Conservation (phyloP, 345 rosid genomes). For the Stellera chamaejasme region DNA sequence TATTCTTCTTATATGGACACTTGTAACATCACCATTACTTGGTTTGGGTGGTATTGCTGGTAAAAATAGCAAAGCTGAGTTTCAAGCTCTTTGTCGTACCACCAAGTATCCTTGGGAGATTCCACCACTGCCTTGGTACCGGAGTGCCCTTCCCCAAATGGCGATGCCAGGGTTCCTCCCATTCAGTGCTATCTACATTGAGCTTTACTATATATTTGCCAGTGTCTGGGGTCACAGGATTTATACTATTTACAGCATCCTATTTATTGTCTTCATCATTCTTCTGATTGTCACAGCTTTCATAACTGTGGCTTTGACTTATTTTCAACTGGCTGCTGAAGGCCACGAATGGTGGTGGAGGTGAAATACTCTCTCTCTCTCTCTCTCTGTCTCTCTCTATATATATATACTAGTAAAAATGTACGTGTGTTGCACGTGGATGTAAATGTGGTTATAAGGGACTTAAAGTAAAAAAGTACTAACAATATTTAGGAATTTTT, state of each 20-base stretch:
- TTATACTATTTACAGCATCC: conserved; percentile 52
- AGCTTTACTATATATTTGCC: conserved; percentile 56
- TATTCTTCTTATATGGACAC: conserved; percentile 48
- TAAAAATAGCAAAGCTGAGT: conserved; percentile 52
- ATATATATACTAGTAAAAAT: too few relatives aligned
- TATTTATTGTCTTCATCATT: conserved; percentile 55
- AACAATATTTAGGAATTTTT: too few relatives aligned
- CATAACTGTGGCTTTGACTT: conserved; percentile 46
- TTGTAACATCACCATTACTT: conserved; percentile 43
- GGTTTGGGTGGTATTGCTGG: conserved; percentile 45
- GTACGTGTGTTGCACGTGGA: too few relatives aligned
- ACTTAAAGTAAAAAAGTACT: too few relatives aligned
- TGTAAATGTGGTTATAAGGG: too few relatives aligned
- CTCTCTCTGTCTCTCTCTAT: too few relatives aligned
- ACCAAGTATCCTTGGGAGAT: conserved; percentile 49
- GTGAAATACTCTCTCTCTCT: conserved; percentile 10
- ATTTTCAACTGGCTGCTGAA: conserved; percentile 57
- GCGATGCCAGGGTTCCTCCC: conserved; percentile 63
- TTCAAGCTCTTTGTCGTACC: conserved; percentile 51
- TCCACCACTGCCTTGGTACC: conserved; percentile 44
- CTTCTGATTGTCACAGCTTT: conserved; percentile 57
- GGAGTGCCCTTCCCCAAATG: conserved; percentile 53
- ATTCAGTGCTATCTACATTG: conserved; percentile 56
- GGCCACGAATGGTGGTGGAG: conserved; percentile 70
- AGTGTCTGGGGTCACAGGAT: conserved; percentile 64